These are phyloP conservation scores for Parafenestella ontariensis DNA, from an alignment of 2,329 filamentous ascomycete genomes.

Conservation along the genomic window DNA sequence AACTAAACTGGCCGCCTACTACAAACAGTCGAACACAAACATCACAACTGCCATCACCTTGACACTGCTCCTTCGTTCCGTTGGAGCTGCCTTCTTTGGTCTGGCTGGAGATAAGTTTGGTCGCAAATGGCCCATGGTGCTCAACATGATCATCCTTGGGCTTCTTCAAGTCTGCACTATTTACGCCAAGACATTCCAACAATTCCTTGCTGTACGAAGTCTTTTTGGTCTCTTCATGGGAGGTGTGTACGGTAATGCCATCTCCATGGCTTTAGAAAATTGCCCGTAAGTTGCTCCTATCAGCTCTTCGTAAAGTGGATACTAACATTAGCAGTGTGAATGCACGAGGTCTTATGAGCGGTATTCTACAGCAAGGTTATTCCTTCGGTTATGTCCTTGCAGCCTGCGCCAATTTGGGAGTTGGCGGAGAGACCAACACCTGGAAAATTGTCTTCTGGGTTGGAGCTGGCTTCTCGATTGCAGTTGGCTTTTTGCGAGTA, in stretches of 20 bases:
- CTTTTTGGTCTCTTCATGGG: constrained; percentile 83
- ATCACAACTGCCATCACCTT: constrained; percentile 79
- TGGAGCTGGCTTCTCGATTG: constrained; percentile 71
- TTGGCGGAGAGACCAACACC: constrained; percentile 67
- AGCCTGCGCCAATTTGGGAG: constrained; percentile 75
- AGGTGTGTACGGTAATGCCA: constrained; percentile 79
- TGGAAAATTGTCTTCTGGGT: constrained; percentile 83
- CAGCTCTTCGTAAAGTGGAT: constrained; percentile 20
- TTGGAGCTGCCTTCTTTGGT: constrained; percentile 79
- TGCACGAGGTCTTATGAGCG: constrained; percentile 80
- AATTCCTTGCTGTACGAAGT: constrained; percentile 77
- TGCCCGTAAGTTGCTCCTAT: constrained; percentile 60
- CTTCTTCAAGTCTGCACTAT: constrained; percentile 79
- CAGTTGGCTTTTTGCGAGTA: constrained; percentile 70
- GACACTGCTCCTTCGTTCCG: constrained; percentile 74
- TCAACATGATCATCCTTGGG: constrained; percentile 77
- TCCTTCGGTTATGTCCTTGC: constrained; percentile 81
- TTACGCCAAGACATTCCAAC: constrained; percentile 72
- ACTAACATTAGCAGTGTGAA: constrained; percentile 50
- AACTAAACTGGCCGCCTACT: constrained; percentile 69
- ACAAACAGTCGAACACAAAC: constrained; percentile 67
- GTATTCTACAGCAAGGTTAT: constrained; percentile 83
- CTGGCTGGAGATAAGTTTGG: constrained; percentile 80
- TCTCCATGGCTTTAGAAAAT: constrained; percentile 80
- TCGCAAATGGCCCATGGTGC: constrained; percentile 82